These are phyloP conservation scores for Boletellus ananas DNA, from an alignment of 768 basidiomycete genomes.

Conservation along the genomic window DNA sequence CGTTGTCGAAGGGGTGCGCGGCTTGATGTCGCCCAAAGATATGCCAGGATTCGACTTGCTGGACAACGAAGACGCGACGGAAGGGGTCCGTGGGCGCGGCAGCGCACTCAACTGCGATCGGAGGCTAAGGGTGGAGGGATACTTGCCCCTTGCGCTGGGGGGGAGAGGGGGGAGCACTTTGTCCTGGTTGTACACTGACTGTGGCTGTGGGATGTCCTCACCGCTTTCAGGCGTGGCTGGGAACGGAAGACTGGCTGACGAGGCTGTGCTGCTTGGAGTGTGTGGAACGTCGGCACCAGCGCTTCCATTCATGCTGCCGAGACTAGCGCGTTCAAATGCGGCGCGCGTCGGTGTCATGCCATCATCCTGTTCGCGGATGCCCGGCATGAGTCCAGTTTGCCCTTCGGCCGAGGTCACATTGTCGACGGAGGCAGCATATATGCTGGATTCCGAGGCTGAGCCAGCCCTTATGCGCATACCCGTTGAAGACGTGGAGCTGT, in stretches of 20 bases:
- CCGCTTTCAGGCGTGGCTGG: constrained; percentile 27
- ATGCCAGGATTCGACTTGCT: constrained; percentile 14
- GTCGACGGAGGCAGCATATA: constrained; percentile 12
- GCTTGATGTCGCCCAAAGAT: constrained; percentile 4
- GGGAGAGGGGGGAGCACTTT: constrained; percentile 34
- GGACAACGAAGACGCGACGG: constrained; percentile 27
- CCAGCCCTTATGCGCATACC: constrained; percentile 9
- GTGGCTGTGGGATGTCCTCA: constrained; percentile 13
- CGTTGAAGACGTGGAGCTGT: constrained; percentile 23
- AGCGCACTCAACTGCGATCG: constrained; percentile 5
- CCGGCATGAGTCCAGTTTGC: constrained; percentile 19
- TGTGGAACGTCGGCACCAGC: constrained; percentile 17
- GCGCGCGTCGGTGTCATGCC: constrained; percentile 29
- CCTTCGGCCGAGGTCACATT: neutral
- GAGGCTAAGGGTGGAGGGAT: constrained; percentile 17
- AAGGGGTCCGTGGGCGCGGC: constrained; percentile 35
- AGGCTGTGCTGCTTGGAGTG: constrained; percentile 31
- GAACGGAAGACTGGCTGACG: constrained; percentile 29
- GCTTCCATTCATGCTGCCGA: constrained; percentile 20
- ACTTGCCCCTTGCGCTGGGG: constrained; percentile 10
- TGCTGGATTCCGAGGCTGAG: constrained; percentile 21
- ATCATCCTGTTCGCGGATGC: constrained; percentile 29
- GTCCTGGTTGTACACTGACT: constrained; percentile 19
- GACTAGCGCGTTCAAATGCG: constrained; percentile 25
- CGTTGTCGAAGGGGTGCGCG: constrained; percentile 9